These are phyloP conservation scores for Bathelium albidoporum DNA, from an alignment of 495 filamentous ascomycete species.

Conservation along the genomic window DNA sequence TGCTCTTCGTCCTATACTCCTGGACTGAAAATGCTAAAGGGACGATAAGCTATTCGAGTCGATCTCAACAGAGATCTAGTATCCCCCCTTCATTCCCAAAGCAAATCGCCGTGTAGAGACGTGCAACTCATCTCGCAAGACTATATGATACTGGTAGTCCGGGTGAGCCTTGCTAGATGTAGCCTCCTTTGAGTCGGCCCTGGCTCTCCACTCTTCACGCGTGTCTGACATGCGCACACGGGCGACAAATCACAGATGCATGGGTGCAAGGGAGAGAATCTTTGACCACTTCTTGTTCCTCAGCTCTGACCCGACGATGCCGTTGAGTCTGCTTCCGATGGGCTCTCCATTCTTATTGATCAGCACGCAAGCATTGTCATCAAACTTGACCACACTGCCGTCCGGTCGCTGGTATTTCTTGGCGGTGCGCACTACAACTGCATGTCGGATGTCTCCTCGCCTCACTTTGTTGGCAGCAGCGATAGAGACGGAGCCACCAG, in stretches of 20 bases:
- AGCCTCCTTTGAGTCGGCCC: slow-evolving; percentile 29
- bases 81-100: no score
- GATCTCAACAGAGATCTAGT: no score
- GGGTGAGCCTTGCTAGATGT: slow-evolving; percentile 37
- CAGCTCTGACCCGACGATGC: slow-evolving; percentile 77
- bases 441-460: slow-evolving; percentile 92
- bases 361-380: slow-evolving; percentile 96
- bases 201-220: slow-evolving; percentile 9
- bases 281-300: slow-evolving; percentile 89
- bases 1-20: slow-evolving; percentile 20
- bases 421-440: slow-evolving; percentile 82
- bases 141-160: slow-evolving; percentile 41
- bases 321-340: slow-evolving; percentile 83
- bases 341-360: slow-evolving; percentile 97
- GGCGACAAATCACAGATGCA: slow-evolving; percentile 60
- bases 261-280: slow-evolving; percentile 90
- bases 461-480: slow-evolving; percentile 81
- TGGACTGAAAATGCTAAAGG: no score
- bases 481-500: slow-evolving; percentile 42
- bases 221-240: background rate
- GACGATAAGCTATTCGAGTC: no score
- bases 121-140: no score
- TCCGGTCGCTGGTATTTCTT: slow-evolving; percentile 80
- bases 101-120: no score
- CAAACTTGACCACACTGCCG: slow-evolving; percentile 82